A percentile compares a stretch with the other conserved stretches of the same genome.
phyloP scores from a whole-genome alignment of 805 yeast species.

The Suhomyces emberorum region DNA sequence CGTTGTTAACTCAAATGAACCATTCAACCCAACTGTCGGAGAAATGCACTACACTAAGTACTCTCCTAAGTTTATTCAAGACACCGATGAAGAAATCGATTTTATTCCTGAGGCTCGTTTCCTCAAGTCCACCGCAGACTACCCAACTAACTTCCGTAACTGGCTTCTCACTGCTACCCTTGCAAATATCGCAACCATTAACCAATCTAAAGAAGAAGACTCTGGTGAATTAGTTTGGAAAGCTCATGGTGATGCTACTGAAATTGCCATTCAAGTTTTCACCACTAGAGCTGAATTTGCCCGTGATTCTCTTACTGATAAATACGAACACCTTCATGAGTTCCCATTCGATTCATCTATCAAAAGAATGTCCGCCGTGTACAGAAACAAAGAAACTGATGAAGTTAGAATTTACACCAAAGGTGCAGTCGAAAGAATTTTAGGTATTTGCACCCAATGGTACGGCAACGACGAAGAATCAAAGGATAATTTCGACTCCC shows the following conservation, averaged over 20 bases:
- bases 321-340: constrained; percentile 51
- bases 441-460: constrained; percentile 57
- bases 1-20: constrained; percentile 54
- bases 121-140: constrained; percentile 15
- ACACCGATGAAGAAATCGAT: constrained; percentile 36
- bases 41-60: constrained; percentile 31
- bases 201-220: constrained; percentile 39
- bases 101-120: constrained; percentile 16
- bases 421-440: constrained; percentile 74
- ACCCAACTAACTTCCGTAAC: constrained; percentile 30
- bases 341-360: constrained; percentile 74
- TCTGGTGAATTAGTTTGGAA: constrained; percentile 55
- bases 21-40: constrained; percentile 64
- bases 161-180: constrained; percentile 70
- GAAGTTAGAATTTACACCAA: constrained; percentile 48
- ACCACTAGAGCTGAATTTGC: constrained; percentile 54
- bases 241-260: constrained; percentile 88
- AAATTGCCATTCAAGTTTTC: constrained; percentile 81
- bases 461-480: constrained; percentile 27
- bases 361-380: constrained; percentile 69
- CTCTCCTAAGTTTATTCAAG: constrained; percentile 36
- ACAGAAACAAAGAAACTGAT: constrained; percentile 20
- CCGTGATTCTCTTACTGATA: constrained; percentile 36
- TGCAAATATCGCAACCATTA: constrained; percentile 75
- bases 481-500: constrained; percentile 14